phyloP scores from a whole-genome alignment of 495 filamentous ascomycete species.

The Penicillium manginii region DNA sequence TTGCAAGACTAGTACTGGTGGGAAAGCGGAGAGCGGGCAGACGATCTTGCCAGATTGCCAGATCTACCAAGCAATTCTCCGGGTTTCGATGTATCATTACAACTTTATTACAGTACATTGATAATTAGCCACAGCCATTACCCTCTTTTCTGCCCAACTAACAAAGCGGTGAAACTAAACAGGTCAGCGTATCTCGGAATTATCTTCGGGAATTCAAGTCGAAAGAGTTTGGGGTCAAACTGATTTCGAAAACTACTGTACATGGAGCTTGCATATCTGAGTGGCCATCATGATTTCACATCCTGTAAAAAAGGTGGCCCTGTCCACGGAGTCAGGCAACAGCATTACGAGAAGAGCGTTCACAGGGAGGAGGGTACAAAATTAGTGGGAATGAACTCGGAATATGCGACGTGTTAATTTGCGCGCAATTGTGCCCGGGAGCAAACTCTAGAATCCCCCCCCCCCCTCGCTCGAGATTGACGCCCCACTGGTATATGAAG shows the following conservation, averaged over 20 bases:
- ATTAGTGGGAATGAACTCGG: background rate
- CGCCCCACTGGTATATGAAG: no score
- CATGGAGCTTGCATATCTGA: background rate
- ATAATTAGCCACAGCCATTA: slow-evolving; percentile 5
- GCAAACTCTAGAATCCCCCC: no score
- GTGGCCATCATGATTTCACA: background rate
- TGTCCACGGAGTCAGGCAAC: background rate
- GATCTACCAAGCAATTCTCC: slow-evolving; percentile 12
- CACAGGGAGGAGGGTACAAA: background rate
- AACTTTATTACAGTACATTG: slow-evolving; percentile 5
- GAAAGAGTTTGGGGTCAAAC: slow-evolving; percentile 12
- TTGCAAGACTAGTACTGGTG: slow-evolving; percentile 7
- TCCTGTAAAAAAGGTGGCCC: background rate
- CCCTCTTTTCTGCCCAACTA: slow-evolving; percentile 3
- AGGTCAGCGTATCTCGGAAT: slow-evolving; percentile 3
- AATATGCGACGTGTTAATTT: no score
- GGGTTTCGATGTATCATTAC: slow-evolving; percentile 15
- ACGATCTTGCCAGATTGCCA: slow-evolving; percentile 22
- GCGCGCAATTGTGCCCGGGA: no score
- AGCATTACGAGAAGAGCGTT: background rate
- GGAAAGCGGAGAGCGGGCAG: slow-evolving; percentile 8
- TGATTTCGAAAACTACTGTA: slow-evolving; percentile 17
- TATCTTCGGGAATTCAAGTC: slow-evolving; percentile 8
- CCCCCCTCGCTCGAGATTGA: no score
- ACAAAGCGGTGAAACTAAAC: slow-evolving; percentile 1